Evolutionary conservation across 768 basidiomycete species (phyloP).

Genomic region (Paxillus rubicundulus): DNA sequence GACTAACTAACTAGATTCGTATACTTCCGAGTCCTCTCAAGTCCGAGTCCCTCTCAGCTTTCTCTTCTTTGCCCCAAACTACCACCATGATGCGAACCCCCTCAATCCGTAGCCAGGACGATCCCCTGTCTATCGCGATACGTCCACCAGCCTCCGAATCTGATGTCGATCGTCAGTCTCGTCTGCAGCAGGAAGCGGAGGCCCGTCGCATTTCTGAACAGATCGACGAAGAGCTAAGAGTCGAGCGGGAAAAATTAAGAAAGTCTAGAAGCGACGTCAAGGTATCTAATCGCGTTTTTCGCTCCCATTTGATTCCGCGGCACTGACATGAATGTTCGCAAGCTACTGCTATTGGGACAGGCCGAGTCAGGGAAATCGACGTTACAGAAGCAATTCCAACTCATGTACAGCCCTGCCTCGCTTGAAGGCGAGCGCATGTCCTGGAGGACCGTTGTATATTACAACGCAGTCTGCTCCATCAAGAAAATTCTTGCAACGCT

Average conservation of each 20-base stretch:
- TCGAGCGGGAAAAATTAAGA: conserved; percentile 63
- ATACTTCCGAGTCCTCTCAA: conserved; percentile 9
- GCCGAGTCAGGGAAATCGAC: conserved; percentile 79
- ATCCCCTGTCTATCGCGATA: conserved; percentile 68
- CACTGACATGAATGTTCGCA: conserved; percentile 18
- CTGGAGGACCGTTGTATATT: conserved; percentile 73
- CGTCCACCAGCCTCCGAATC: conserved; percentile 67
- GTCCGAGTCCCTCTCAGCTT: conserved; percentile 8
- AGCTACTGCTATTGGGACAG: conserved; percentile 76
- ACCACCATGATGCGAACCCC: conserved; percentile 60
- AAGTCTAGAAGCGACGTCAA: conserved; percentile 74
- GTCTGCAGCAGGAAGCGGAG: conserved; percentile 67
- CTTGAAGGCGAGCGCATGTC: conserved; percentile 67
- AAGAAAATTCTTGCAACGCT: conserved; percentile 65
- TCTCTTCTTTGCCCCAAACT: conserved; percentile 30
- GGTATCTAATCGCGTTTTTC: conserved; percentile 35
- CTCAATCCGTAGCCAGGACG: conserved; percentile 71
- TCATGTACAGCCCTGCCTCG: conserved; percentile 74
- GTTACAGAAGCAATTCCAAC: conserved; percentile 75
- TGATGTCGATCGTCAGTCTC: conserved; percentile 55
- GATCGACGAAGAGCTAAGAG: conserved; percentile 77
- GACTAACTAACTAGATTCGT: neutral
- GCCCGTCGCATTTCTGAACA: conserved; percentile 74
- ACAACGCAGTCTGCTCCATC: conserved; percentile 71
- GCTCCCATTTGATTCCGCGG: neutral